These are phyloP conservation scores for Nigrospora oryzae DNA, from an alignment of 2,329 filamentous ascomycete species.

Conservation along the genomic window DNA sequence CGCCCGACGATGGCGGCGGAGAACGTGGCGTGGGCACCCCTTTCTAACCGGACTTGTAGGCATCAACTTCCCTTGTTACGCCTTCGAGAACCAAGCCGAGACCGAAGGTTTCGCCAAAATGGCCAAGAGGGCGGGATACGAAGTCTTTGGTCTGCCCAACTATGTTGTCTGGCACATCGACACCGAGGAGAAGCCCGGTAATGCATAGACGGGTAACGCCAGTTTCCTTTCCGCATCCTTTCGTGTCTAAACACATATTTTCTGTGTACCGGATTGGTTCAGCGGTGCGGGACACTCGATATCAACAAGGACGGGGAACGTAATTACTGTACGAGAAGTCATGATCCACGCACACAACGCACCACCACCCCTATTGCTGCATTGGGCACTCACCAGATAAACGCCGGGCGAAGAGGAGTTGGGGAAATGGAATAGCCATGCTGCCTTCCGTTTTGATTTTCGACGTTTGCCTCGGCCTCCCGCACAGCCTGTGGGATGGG, in stretches of 20 bases:
- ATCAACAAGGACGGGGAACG: conserved; percentile 15
- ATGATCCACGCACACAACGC: conserved; percentile 13
- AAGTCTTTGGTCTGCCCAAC: conserved; percentile 87
- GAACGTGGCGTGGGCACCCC: background rate
- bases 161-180: conserved; percentile 99
- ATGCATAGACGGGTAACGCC: conserved; percentile 34
- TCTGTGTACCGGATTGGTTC: conserved; percentile 14
- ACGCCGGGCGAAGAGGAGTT: conserved; percentile 18
- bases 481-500: too few species aligned
- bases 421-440: conserved; percentile 6
- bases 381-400: conserved; percentile 9
- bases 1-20: background rate
- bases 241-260: conserved; percentile 14
- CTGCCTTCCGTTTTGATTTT: conserved; percentile 9
- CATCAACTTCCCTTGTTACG: conserved; percentile 94
- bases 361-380: conserved; percentile 10
- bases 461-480: conserved; percentile 9
- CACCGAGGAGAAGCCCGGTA: conserved; percentile 88
- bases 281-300: conserved; percentile 11
- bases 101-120: conserved; percentile 98
- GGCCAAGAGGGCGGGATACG: conserved; percentile 91
- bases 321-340: conserved; percentile 22
- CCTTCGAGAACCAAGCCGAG: conserved; percentile 98
- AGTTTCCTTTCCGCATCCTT: conserved; percentile 8
- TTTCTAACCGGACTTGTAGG: conserved; percentile 38